Evolutionary conservation across 768 basidiomycete genomes (phyloP), one percentile per base, ranked within the genome.

Genomic region (Bullera alba): DNA sequence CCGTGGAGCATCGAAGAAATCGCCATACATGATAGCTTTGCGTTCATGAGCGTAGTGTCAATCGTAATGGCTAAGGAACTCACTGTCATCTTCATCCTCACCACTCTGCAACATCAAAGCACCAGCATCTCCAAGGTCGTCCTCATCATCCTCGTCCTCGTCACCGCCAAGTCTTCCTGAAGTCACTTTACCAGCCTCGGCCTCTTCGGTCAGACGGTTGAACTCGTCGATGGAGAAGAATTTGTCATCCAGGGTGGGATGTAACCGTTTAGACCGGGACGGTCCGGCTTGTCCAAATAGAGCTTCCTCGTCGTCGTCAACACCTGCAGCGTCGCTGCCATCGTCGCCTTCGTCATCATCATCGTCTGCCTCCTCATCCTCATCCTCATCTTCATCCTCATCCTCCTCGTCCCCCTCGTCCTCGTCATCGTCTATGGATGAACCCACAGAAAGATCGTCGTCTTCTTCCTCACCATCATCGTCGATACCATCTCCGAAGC

Each of bases 201-300:
- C 80, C 58, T 79, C 80, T 68, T 87, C 86, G 2, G 84, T 84
- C 68, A 90, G 82, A 2, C 82, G 78, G 62, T 97, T 95, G 77
- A 99, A 99, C 17, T 81, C 77, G 25, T 81, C 80, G 41, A 99
- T 78, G 54, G 85, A 79, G 73, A 97, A 97, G 75, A 97, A 97
- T 14, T 78, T 81, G 67, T 97, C 93, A 70, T 96, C 84, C 25
- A 96, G 79, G 36, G 78, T 78, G 4, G 78, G 72, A 50, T 77
- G 75, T 62, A 37, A 48, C n/a, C 49, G 55, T 50, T 67, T 65
- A 25, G 17, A 15, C 21, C 54, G 50, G 5, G 63, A 64, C 4
- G 61, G 65, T 2, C 58, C 63, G 6, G 22, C 7, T 22, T 49
- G 61, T 10, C 44, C 58, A 17, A 57, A 55, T 7, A 63, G 66